Conservation (phyloP, 331 rosid species). For the Saraca asoca region DNA sequence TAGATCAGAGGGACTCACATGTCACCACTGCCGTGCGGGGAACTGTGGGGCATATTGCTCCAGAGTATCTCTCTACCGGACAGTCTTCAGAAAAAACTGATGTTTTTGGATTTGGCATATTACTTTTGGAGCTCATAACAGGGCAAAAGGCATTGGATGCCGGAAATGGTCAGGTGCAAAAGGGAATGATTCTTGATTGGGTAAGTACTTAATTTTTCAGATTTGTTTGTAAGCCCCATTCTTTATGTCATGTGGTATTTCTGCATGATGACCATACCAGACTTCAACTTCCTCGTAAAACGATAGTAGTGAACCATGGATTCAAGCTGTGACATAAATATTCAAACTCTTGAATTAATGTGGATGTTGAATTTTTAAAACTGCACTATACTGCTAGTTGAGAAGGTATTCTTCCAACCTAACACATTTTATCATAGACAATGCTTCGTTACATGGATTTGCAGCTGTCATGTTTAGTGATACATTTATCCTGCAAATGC, state of each 20-base stretch:
- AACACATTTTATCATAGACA: background rate
- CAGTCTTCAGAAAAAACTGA: slow-evolving; percentile 95
- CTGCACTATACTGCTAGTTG: background rate
- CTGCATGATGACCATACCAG: background rate
- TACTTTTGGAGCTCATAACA: slow-evolving; percentile 87
- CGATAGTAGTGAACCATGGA: background rate
- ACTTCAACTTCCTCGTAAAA: background rate
- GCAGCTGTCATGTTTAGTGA: too few relatives aligned
- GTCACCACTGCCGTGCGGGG: slow-evolving; percentile 98
- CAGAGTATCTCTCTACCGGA: slow-evolving; percentile 92
- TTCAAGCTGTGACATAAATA: background rate
- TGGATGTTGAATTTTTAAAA: background rate
- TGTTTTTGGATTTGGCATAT: slow-evolving; percentile 90
- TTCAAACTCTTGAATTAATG: background rate
- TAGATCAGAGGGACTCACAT: slow-evolving; percentile 93
- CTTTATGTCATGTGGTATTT: slow-evolving; percentile 1
- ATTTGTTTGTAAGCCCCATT: background rate
- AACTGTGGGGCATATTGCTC: slow-evolving; percentile 94
- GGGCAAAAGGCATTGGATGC: slow-evolving; percentile 92
- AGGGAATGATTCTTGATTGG: slow-evolving; percentile 98
- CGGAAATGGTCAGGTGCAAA: slow-evolving; percentile 84
- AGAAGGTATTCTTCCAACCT: background rate
- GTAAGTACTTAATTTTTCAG: slow-evolving; percentile 44
- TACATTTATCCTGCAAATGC: background rate
- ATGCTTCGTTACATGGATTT: background rate